Conservation (phyloP, 768 basidiomycete species). For the Serendipita sp. region DNA sequence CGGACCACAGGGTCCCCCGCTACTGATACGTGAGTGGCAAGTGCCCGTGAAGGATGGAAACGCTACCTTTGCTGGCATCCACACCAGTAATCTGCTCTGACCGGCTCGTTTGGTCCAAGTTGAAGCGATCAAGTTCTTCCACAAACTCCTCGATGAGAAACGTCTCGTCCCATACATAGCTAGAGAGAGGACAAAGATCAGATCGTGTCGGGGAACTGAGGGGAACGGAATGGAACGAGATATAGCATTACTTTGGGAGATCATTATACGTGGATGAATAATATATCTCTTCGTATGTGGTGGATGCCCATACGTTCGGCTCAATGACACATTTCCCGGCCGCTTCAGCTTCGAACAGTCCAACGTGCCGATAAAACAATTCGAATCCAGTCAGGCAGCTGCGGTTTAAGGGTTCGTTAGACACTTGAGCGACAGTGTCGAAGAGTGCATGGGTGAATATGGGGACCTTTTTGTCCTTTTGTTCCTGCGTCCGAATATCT, state of each 20-base stretch:
- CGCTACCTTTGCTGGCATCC: no score
- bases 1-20: background rate
- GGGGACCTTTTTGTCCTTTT: background rate
- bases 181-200: background rate
- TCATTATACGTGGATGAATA: slow-evolving; percentile 5
- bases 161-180: slow-evolving; percentile 8
- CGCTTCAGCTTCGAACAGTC: slow-evolving; percentile 7
- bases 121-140: slow-evolving; percentile 1
- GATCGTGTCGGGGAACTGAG: background rate
- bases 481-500: background rate
- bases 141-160: slow-evolving; percentile 6
- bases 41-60: no score
- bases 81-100: background rate
- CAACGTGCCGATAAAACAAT: slow-evolving; percentile 10
- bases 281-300: background rate
- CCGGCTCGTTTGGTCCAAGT: background rate
- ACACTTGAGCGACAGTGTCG: background rate
- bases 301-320: background rate
- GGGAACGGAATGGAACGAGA: background rate
- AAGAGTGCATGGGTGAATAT: slow-evolving; percentile 8
- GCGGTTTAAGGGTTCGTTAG: slow-evolving; percentile 6
- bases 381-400: slow-evolving; percentile 9
- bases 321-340: slow-evolving; percentile 3
- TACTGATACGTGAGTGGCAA: background rate
- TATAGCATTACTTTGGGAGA: background rate